Base-by-base conservation (phyloP, 257 asterid species). In the Scutellaria minor region DNA sequence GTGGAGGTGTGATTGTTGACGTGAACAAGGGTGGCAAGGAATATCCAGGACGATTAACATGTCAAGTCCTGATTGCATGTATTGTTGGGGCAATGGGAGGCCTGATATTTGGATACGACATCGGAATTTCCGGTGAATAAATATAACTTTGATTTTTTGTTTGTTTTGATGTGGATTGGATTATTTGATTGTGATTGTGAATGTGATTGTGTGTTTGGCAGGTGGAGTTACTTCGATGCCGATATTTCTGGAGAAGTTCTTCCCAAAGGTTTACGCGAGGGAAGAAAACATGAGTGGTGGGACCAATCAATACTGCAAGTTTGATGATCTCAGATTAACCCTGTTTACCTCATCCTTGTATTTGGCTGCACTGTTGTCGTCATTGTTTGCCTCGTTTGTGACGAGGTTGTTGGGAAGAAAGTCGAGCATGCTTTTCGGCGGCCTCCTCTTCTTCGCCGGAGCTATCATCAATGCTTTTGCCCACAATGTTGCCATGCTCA, bases 141-240 rank as follows among this genome's bases (percentile, higher is more conserved):
- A n/a, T n/a, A n/a, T n/a, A n/a, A n/a, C n/a, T n/a, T n/a, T n/a
- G n/a, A n/a, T n/a, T n/a, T n/a, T n/a, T n/a, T n/a, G n/a, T n/a
- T n/a, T n/a, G n/a, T n/a, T n/a, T n/a, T n/a, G n/a, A n/a, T n/a
- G n/a, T n/a, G n/a, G n/a, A n/a, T n/a, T n/a, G n/a, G n/a, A n/a
- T n/a, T n/a, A n/a, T n/a, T n/a, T n/a, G n/a, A n/a, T n/a, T n/a
- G n/a, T n/a, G n/a, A n/a, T n/a, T n/a, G n/a, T n/a, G n/a, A n/a
- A n/a, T n/a, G n/a, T n/a, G n/a, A n/a, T n/a, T n/a, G n/a, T n/a
- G n/a, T n/a, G n/a, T n/a, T n/a, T n/a, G n/a, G n/a, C n/a, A 22
- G 27, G 27, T 5, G 86, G 86, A 2, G 86, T 82, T 4, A 79
- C 84, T 2, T 71, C 86, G 0, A 82, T 82, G 86, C 70, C 71